Conservation (phyloP, 202 grass and related monocot genomes). For the Brachypodium distachyon region DNA sequence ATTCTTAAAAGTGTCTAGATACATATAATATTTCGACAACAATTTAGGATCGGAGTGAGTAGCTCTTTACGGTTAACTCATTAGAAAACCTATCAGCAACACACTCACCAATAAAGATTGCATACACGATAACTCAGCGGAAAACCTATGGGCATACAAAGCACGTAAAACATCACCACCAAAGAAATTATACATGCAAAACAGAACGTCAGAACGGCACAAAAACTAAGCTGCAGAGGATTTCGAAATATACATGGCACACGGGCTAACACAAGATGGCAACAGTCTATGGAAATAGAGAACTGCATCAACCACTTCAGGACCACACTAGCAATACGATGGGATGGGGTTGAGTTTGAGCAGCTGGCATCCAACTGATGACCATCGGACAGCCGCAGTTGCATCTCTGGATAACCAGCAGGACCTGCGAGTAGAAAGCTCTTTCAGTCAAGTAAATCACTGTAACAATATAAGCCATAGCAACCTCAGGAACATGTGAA, state of each 20-base stretch:
- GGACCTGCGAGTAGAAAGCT: conserved; percentile 3
- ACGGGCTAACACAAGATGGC: background rate
- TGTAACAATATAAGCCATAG: background rate
- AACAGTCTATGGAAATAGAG: background rate
- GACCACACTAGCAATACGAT: background rate
- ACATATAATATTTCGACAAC: no score
- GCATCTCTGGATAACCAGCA: background rate
- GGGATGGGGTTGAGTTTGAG: background rate
- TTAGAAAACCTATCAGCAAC: no score
- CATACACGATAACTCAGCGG: background rate
- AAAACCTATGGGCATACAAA: background rate
- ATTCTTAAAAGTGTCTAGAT: no score
- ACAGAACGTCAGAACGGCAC: background rate
- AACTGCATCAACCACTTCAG: background rate
- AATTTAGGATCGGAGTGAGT: no score
- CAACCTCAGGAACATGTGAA: background rate
- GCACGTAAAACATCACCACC: background rate
- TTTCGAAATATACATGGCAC: conserved; percentile 7
- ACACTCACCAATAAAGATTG: no score
- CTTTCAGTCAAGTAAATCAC: background rate
- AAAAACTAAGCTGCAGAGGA: background rate
- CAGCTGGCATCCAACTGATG: background rate
- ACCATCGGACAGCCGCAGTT: background rate
- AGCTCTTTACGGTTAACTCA: no score
- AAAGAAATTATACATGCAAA: background rate